A percentile compares a stretch with the other conserved stretches of the same genome.
Evolutionary conservation across 2,329 filamentous ascomycete species (phyloP).

Genomic region (Tolypocladium tropicale): DNA sequence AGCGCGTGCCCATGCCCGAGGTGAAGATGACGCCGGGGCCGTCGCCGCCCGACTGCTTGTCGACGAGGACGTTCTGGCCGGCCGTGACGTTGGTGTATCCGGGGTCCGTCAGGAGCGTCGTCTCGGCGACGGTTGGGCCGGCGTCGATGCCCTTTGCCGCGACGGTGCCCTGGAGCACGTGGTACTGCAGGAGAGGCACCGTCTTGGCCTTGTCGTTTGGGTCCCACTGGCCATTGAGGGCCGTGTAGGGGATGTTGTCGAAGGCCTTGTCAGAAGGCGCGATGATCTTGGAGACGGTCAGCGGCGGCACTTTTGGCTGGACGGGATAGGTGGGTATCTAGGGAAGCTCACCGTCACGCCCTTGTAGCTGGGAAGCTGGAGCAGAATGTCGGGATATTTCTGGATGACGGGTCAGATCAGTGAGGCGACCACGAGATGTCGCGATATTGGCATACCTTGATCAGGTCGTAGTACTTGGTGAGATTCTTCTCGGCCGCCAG

Average conservation of each 20-base stretch:
- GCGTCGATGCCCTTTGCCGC: conserved; percentile 23
- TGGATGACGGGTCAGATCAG: conserved; percentile 7
- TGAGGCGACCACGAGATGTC: not conserved
- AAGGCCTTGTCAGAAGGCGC: conserved; percentile 50
- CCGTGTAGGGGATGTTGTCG: conserved; percentile 40
- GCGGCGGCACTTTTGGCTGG: not conserved
- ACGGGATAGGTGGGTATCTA: no score
- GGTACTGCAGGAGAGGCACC: conserved; percentile 47
- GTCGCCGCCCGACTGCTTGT: conserved; percentile 25
- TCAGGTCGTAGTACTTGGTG: conserved; percentile 31
- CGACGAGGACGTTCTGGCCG: conserved; percentile 37
- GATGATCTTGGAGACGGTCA: conserved; percentile 30
- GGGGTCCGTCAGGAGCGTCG: conserved; percentile 30
- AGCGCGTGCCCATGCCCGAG: conserved; percentile 35
- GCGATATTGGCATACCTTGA: conserved; percentile 23
- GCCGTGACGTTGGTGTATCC: conserved; percentile 37
- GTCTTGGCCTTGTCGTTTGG: conserved; percentile 32
- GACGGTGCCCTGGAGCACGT: conserved; percentile 46
- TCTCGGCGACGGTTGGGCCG: conserved; percentile 27
- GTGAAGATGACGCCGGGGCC: conserved; percentile 35
- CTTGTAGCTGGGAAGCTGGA: conserved; percentile 30
- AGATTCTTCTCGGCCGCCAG: conserved; percentile 29
- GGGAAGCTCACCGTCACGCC: conserved; percentile 30
- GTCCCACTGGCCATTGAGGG: conserved; percentile 35
- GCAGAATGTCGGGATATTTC: conserved; percentile 35